Base-by-base conservation (phyloP, 176 grass and related monocot species). In the Aegilops umbellulata region DNA sequence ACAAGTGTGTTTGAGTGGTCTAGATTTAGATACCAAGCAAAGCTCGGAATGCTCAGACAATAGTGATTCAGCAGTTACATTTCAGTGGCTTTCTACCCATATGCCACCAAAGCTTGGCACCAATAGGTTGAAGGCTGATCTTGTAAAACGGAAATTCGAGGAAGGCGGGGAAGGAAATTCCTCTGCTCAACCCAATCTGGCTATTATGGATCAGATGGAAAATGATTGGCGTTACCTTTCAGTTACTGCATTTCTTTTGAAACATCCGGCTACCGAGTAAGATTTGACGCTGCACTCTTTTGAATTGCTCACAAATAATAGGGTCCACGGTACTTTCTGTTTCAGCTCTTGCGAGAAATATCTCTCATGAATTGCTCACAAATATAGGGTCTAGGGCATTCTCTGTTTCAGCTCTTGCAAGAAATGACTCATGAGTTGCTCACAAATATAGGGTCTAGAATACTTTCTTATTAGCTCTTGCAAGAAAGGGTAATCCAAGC, bases 161-260 rank as follows among this genome's bases (percentile, higher is more conserved):
- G 80, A 90, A 70, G 80, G 85, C 42, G 63, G 76, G 38, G 62
- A 90, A 66, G 79, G 80, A 74, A 86, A 68, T 82, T 84, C 31
- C 29, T 87, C 65, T 62, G 70, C 27, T 8, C 82, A 87, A 16
- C 29, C 38, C 53, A 87, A 92, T 60, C 49, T 39, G 12, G 36
- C 53, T 49, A 60, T 86, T 68, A 36, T 86, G 79, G 86, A 89
- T 81, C 90, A 86, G 68, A 84, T 87, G 74, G 92, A 94, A 88
- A 98, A 98, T 89, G 97, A 98, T 42, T 98, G 97, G 97, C 93
- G 97, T 89, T 95, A 98, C 87, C 88, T 98, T 88, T 91, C 97
- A 32, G 94, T 98, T 63, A 98, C 97, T 76, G 90, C 90, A 85
- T 98, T 98, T 92, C 77, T 94, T 89, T 76, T 98, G 90, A 95